Base-by-base conservation (phyloP, 768 basidiomycete genomes). In the Mycena amicta region DNA sequence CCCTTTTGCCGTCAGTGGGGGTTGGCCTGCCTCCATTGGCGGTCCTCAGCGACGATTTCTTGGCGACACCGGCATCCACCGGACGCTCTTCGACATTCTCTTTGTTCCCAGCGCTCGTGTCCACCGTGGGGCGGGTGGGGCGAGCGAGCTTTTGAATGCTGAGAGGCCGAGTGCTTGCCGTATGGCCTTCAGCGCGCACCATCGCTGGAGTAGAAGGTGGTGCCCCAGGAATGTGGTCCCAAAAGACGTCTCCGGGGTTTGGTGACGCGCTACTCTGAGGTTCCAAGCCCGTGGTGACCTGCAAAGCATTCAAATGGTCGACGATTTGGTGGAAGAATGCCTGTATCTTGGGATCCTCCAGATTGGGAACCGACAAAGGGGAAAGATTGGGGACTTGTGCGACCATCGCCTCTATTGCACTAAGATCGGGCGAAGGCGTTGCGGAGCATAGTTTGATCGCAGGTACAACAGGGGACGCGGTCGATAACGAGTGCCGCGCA, bases 241-340 rank as follows among this genome's bases (percentile, higher is more conserved):
- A 63, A 56, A 66, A 61, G 31, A 16, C 53, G 23, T 26, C 28
- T 26, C 43, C 27, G n/a, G n/a, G n/a, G n/a, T n/a, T n/a, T n/a
- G n/a, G n/a, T n/a, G n/a, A n/a, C n/a, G n/a, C n/a, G n/a, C n/a
- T n/a, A n/a, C n/a, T n/a, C n/a, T n/a, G n/a, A n/a, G n/a, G n/a
- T n/a, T n/a, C n/a, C n/a, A n/a, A n/a, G n/a, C n/a, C n/a, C n/a
- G n/a, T n/a, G n/a, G n/a, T n/a, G 12, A 80, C 77, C 66, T 90
- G 86, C 75, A 93, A 85, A 43, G 82, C 80, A 65, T 88, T 86
- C 55, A 95, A 82, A 68, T 92, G 90, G 47, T 89, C 84, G 6
- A 87, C 89, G 46, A 95, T 87, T 70, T 95, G 91, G 54, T 89
- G 80, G 72, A 95, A 92, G 75, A 95, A 95, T 46, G 84, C 74